Evolutionary conservation across 106 monocot species (phyloP), one percentile per base, ranked within the genome.

Genomic region (Dendrobium nobile): DNA sequence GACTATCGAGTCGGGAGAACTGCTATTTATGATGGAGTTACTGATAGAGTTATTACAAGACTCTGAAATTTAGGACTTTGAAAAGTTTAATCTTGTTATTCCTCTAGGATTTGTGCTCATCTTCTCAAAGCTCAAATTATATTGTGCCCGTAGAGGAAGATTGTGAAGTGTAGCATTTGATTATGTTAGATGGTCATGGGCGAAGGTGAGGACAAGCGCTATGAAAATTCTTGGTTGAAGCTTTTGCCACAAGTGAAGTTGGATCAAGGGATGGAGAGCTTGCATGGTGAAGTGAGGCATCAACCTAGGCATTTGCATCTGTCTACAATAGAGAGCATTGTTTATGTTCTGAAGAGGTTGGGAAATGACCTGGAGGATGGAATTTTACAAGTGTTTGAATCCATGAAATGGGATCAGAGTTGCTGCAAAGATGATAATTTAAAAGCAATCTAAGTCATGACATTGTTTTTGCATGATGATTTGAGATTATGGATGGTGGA

Each of bases 121-220:
- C 10, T 95, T 88, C 82, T 91, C 95, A 8, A 37, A 78, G 89
- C 37, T 86, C 87, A 47, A 82, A 72, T 42, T 68, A 86, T 3
- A 72, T 89, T 24, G 61, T 33, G 59, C 22, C 84, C 11, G 75
- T 83, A 19, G 82, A 82, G n/a, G 80, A 87, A 43, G 84, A 87
- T 54, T 96, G 87, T 81, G 81, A 96, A 47, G 90, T 96, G 51
- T 91, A 86, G 82, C 87, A 91, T 77, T 79, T 96, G 84, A 48
- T 96, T 75, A 90, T 96, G 51, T 79, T 96, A 73, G 96, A 93
- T 81, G 93, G 10, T 93, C 93, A 7, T 96, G 96, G 96, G 81
- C 83, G 3, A 96, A 96, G 85, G 91, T 93, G n/a, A 89, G 85
- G 86, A 93, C 64, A 93, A 93, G 84, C 93, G 90, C 84, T 82